A percentile compares a stretch with the other conserved stretches of the same genome.
Evolutionary conservation across 192 early-diverging fungal species (phyloP).

Genomic region (Glomus cerebriforme): DNA sequence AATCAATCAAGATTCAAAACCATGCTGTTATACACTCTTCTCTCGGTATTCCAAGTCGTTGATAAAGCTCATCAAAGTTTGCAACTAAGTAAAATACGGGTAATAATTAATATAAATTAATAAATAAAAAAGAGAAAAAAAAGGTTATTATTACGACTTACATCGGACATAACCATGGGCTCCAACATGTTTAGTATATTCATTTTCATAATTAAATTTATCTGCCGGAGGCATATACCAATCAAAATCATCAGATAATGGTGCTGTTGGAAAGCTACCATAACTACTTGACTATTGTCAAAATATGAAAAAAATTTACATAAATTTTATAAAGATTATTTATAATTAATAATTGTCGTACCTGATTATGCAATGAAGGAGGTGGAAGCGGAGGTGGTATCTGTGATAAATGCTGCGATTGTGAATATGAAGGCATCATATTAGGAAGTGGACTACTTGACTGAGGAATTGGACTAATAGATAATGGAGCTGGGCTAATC

Average conservation of each 20-base stretch:
- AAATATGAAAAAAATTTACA: background rate
- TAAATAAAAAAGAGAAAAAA: background rate
- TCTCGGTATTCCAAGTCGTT: constrained; percentile 50
- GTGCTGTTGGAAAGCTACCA: constrained; percentile 24
- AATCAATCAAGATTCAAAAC: constrained; percentile 31
- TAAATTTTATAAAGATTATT: background rate
- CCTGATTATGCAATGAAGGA: background rate
- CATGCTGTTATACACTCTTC: constrained; percentile 58
- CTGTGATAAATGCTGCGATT: constrained; percentile 26
- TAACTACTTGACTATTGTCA: background rate
- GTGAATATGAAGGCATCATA: constrained; percentile 12
- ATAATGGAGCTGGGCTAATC: background rate
- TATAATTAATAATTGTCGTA: background rate
- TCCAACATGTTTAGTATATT: constrained; percentile 56
- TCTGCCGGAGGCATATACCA: constrained; percentile 67
- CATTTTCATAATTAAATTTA: constrained; percentile 56
- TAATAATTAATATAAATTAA: background rate
- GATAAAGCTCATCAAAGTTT: constrained; percentile 59
- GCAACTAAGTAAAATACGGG: constrained; percentile 39
- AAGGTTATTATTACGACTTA: constrained; percentile 32
- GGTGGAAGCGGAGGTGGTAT: constrained; percentile 20
- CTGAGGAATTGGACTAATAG: background rate
- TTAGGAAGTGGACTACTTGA: background rate
- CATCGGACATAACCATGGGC: constrained; percentile 56
- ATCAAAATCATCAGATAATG: constrained; percentile 56